Evolutionary conservation across 305 asterid genomes (phyloP), one percentile per base, ranked within the genome.

Genomic region (Solanum hybrid): DNA sequence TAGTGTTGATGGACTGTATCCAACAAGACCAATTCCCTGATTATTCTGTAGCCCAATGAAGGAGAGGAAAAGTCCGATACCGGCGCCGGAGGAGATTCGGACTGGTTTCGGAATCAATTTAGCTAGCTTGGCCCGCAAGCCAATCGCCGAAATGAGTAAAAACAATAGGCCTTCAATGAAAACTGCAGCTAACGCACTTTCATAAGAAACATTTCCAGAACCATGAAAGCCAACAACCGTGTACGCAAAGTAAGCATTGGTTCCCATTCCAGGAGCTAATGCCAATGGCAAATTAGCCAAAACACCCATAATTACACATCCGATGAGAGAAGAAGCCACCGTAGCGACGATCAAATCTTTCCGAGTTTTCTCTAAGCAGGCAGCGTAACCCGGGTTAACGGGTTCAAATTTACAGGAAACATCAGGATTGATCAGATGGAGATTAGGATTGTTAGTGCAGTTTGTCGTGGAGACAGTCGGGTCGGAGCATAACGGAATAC

Each of bases 191-290:
- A 97, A 88, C 8, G 99, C 99, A 89, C 93, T 92, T 57, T 94
- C 97, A 61, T 96, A 96, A 0, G 98, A 90, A 4, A 96, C 72
- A 82, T 89, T 95, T 20, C 99, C 99, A 5, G 99, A 95, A 81
- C 99, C 99, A 86, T 97, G 99, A 86, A 96, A 97, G 0, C 99
- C 99, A 10, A 96, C 99, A 17, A 97, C 98, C 4, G 99, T 95
- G 92, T 97, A 97, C 0, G 99, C 97, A 90, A 97, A 96, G 89
- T 97, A 96, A 2, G 99, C 99, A 89, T 97, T 97, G 5, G 96
- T 90, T 11, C 99, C 99, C 99, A 97, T 97, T 13, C 99, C 99
- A 1, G 99, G 99, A 4, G 99, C 99, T n/a, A 97, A 82, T 1
- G 97, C 99, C 10, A 97, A 27, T 0, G 99, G 99, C 11, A 97